phyloP scores from a whole-genome alignment of 108 stramenopile genomes.

The Parmales sp. region DNA sequence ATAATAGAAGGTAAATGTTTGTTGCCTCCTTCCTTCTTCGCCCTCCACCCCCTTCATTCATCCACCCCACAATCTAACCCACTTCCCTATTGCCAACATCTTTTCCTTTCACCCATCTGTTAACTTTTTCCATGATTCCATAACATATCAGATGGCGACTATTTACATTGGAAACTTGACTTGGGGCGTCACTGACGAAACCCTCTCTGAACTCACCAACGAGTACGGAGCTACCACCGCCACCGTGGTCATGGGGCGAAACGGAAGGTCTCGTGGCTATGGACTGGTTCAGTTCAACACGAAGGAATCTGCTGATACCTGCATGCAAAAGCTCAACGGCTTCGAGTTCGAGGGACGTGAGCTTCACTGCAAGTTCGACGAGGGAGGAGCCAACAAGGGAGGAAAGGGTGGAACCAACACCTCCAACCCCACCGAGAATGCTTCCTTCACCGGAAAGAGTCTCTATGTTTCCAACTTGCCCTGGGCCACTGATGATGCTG shows the following conservation, averaged over 20 bases:
- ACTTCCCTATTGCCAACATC: no score
- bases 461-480: not conserved
- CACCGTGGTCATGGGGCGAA: not conserved
- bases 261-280: not conserved
- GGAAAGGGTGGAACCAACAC: not conserved
- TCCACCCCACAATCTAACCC: no score
- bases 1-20: no score
- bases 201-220: not conserved
- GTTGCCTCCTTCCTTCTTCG: no score
- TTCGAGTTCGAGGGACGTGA: not conserved
- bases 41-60: no score
- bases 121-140: no score
- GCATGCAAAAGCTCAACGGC: not conserved
- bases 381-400: not conserved
- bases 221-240: not conserved
- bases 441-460: not conserved
- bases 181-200: constrained; percentile 2
- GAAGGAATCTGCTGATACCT: not conserved
- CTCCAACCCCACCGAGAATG: not conserved
- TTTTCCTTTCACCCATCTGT: no score
- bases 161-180: not conserved
- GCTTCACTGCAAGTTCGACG: not conserved
- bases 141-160: not conserved
- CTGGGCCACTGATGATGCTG: not conserved
- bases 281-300: not conserved